These are phyloP conservation scores for Beauveria caledonica DNA, from an alignment of 2,329 filamentous ascomycete species.

Conservation along the genomic window DNA sequence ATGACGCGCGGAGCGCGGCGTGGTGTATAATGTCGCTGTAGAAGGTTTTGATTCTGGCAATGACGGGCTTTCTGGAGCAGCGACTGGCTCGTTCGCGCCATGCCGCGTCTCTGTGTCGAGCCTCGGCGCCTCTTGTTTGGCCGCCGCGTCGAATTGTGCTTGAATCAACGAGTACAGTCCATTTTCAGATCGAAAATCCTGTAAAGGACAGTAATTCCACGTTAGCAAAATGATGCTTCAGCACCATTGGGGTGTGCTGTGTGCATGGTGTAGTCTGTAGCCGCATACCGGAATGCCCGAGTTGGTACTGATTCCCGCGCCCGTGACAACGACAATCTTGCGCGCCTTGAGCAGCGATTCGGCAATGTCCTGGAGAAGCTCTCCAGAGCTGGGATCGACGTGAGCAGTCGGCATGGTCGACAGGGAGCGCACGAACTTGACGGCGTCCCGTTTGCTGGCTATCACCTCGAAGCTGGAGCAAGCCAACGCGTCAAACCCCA, in stretches of 20 bases:
- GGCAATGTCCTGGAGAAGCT: conserved; percentile 56
- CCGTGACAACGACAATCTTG: conserved; percentile 64
- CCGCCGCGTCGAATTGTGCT: conserved; percentile 52
- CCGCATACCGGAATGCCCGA: conserved; percentile 60
- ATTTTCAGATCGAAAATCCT: conserved; percentile 67
- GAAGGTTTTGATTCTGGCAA: conserved; percentile 13
- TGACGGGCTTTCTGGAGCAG: not conserved
- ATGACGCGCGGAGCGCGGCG: conserved; percentile 12
- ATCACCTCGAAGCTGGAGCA: not conserved
- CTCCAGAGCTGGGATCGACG: conserved; percentile 41
- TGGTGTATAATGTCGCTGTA: conserved; percentile 4
- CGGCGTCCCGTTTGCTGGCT: not conserved
- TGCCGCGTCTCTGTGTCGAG: conserved; percentile 14
- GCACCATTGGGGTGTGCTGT: not conserved
- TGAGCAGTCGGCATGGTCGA: conserved; percentile 50
- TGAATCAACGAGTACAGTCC: conserved; percentile 66
- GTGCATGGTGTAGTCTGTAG: not conserved
- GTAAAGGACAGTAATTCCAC: conserved; percentile 13
- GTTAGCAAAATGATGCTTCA: not conserved
- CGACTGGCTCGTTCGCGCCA: conserved; percentile 17
- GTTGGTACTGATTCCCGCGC: conserved; percentile 68
- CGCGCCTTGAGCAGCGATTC: conserved; percentile 55
- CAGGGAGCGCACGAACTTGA: not conserved
- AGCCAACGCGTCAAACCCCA: not conserved
- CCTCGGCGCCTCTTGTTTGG: conserved; percentile 28